A percentile compares a stretch with the other conserved stretches of the same genome.
Evolutionary conservation across 257 asterid species (phyloP).

Genomic region (Nicotiana paniculata): DNA sequence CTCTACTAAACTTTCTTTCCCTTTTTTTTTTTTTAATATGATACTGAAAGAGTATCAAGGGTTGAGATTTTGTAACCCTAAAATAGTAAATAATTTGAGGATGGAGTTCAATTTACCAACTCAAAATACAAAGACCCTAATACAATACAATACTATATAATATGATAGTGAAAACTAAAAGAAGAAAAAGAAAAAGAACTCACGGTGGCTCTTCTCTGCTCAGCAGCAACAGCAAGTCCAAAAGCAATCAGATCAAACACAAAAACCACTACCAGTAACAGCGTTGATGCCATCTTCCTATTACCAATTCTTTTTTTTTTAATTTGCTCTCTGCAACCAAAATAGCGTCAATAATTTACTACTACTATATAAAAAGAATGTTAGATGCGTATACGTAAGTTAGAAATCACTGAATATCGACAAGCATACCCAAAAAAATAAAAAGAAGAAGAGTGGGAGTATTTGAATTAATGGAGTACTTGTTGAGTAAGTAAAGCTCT

Average conservation of each 20-base stretch:
- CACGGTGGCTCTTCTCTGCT: constrained; percentile 60
- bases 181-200: constrained; percentile 6
- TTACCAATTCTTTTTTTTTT: background rate
- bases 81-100: background rate
- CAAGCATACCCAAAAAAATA: background rate
- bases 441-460: background rate
- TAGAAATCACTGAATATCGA: background rate
- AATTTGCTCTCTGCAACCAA: background rate
- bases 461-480: background rate
- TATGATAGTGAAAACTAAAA: background rate
- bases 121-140: background rate
- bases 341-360: no score
- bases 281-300: constrained; percentile 43
- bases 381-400: background rate
- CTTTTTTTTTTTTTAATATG: no score
- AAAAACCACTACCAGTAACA: constrained; percentile 42
- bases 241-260: constrained; percentile 70
- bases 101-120: background rate
- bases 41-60: background rate
- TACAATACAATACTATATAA: background rate
- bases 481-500: background rate
- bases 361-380: background rate
- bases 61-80: background rate
- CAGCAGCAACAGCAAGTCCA: constrained; percentile 77
- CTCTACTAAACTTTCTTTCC: background rate